Conservation (phyloP, 108 stramenopile genomes). For the Skeletonema menzelii region DNA sequence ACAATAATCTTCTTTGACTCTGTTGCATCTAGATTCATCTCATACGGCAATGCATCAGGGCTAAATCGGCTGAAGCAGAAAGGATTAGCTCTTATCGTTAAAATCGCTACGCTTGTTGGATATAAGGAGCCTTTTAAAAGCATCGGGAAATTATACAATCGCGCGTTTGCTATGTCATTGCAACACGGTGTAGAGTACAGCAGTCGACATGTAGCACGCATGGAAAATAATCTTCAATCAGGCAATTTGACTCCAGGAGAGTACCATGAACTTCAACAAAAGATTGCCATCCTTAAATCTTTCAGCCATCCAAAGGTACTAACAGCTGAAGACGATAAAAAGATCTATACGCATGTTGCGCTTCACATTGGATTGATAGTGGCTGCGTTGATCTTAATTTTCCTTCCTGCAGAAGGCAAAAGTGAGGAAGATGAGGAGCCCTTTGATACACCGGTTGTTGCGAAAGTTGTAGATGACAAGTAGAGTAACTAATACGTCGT, state of each 20-base stretch:
- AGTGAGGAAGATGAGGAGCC: constrained; percentile 10
- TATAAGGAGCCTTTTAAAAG: constrained; percentile 35
- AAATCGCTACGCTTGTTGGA: constrained; percentile 31
- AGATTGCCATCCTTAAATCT: constrained; percentile 31
- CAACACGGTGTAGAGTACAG: constrained; percentile 30
- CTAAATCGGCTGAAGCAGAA: constrained; percentile 37
- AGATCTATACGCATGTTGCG: constrained; percentile 31
- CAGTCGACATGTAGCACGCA: constrained; percentile 10
- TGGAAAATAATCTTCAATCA: constrained; percentile 28
- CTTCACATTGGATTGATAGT: constrained; percentile 39
- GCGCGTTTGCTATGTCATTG: constrained; percentile 43
- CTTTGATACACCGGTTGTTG: constrained; percentile 28
- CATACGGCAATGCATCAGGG: constrained; percentile 38
- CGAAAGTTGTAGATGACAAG: constrained; percentile 29
- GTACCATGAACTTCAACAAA: constrained; percentile 41
- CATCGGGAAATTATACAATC: constrained; percentile 44
- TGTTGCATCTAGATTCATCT: constrained; percentile 33
- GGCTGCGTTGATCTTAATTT: constrained; percentile 35
- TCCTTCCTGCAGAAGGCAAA: constrained; percentile 21
- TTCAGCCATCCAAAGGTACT: constrained; percentile 41
- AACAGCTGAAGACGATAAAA: constrained; percentile 18
- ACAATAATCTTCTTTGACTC: constrained; percentile 48
- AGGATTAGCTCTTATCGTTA: constrained; percentile 26
- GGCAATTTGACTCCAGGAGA: constrained; percentile 17
- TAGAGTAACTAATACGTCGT: constrained; percentile 7